Conservation (phyloP, 2,329 filamentous ascomycete species). For the Mycogone perniciosa region DNA sequence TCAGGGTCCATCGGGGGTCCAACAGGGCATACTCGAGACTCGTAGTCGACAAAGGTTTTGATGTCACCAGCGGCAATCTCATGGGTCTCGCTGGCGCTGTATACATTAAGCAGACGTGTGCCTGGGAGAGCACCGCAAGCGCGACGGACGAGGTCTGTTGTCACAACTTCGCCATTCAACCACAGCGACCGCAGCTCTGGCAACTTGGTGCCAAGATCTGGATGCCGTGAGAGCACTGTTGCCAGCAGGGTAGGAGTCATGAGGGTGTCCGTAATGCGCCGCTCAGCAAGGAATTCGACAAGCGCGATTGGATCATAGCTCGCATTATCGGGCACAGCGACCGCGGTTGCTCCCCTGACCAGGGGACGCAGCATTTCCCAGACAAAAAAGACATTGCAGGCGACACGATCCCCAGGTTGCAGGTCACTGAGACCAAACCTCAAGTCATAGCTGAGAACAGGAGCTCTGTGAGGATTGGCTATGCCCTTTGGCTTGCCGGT, state of each 20-base stretch:
- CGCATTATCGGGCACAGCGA: conserved; percentile 66
- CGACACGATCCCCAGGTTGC: conserved; percentile 65
- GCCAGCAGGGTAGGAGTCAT: conserved; percentile 78
- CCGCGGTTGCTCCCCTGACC: conserved; percentile 67
- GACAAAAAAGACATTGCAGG: conserved; percentile 84
- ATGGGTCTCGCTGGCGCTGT: conserved; percentile 77
- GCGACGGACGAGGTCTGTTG: conserved; percentile 65
- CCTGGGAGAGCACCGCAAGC: conserved; percentile 62
- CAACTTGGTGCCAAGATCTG: conserved; percentile 56
- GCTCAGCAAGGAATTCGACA: conserved; percentile 60
- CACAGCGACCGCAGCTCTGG: conserved; percentile 64
- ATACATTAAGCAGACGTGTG: conserved; percentile 67
- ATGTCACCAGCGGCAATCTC: conserved; percentile 75
- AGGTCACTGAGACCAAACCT: conserved; percentile 66
- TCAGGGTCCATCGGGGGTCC: conserved; percentile 62
- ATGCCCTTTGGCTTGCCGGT: conserved; percentile 79
- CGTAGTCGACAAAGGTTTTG: conserved; percentile 55
- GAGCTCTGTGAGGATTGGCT: conserved; percentile 68
- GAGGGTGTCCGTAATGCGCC: conserved; percentile 68
- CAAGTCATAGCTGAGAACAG: conserved; percentile 67
- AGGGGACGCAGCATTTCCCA: conserved; percentile 79
- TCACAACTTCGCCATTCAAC: conserved; percentile 80
- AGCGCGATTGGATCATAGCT: conserved; percentile 73
- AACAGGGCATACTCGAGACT: conserved; percentile 64
- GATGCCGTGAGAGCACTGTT: conserved; percentile 64